phyloP scores from a whole-genome alignment of 768 basidiomycete genomes.

The Coprinopsis cinerea region DNA sequence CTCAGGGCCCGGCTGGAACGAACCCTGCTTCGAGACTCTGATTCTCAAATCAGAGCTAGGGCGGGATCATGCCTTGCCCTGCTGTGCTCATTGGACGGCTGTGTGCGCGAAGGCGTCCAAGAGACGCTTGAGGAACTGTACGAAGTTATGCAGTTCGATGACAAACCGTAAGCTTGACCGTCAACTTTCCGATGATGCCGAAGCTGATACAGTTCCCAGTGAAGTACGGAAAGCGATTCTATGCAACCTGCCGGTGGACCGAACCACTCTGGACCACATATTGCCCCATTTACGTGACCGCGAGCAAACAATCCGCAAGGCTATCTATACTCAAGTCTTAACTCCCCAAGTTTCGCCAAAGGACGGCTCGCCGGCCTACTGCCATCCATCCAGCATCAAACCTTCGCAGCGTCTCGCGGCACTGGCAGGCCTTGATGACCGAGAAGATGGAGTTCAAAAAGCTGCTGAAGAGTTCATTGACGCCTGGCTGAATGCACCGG shows the following conservation, averaged over 20 bases:
- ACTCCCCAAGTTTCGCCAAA: constrained; percentile 40
- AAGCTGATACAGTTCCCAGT: constrained; percentile 29
- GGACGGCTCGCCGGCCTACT: no score
- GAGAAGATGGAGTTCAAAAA: no score
- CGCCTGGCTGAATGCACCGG: no score
- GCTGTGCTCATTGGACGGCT: constrained; percentile 65
- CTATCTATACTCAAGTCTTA: constrained; percentile 61
- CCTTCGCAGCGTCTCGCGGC: no score
- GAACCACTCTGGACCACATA: constrained; percentile 54
- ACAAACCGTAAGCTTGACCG: background rate
- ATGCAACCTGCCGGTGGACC: constrained; percentile 58
- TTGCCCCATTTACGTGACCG: constrained; percentile 75
- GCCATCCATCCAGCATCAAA: no score
- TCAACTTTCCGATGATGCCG: background rate
- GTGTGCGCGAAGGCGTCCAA: constrained; percentile 41
- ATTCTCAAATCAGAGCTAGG: constrained; percentile 67
- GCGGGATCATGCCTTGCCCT: constrained; percentile 77
- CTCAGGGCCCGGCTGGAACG: constrained; percentile 65
- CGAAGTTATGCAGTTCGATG: background rate
- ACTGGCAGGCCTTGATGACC: no score
- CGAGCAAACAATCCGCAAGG: constrained; percentile 68
- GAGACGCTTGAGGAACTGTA: background rate
- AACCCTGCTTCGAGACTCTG: constrained; percentile 75
- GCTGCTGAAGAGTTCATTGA: no score
- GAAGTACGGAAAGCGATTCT: constrained; percentile 84